These are phyloP conservation scores for Niveomyces coronatus DNA, from an alignment of 2,329 filamentous ascomycete genomes.

Conservation along the genomic window DNA sequence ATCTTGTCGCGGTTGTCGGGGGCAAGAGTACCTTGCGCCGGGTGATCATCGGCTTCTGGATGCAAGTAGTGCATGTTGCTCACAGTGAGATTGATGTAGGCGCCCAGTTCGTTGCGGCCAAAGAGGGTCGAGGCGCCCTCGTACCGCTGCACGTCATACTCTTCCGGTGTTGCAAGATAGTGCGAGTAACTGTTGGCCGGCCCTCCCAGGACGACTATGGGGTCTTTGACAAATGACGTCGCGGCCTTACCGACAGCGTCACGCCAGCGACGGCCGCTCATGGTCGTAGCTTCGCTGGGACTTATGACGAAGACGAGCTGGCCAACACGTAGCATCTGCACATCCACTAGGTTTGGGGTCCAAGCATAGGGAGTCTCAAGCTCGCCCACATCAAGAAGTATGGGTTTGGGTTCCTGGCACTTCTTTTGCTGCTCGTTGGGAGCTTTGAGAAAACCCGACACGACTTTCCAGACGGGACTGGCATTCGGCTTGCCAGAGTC, in stretches of 20 bases:
- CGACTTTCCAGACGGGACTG: slow-evolving; percentile 70
- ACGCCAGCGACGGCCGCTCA: slow-evolving; percentile 84
- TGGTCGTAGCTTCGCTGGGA: slow-evolving; percentile 82
- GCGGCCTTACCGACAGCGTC: slow-evolving; percentile 50
- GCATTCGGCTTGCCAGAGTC: slow-evolving; percentile 56
- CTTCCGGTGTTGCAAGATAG: slow-evolving; percentile 68
- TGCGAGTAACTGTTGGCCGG: slow-evolving; percentile 88
- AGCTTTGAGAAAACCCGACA: slow-evolving; percentile 60
- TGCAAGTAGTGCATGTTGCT: slow-evolving; percentile 38
- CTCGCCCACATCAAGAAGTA: slow-evolving; percentile 81
- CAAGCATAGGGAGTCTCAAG: slow-evolving; percentile 70
- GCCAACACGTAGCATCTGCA: slow-evolving; percentile 76
- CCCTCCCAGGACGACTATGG: slow-evolving; percentile 74
- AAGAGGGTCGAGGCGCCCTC: slow-evolving; percentile 88
- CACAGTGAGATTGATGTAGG: slow-evolving; percentile 78
- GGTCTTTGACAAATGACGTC: slow-evolving; percentile 38
- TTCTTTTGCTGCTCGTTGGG: slow-evolving; percentile 59
- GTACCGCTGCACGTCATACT: slow-evolving; percentile 78
- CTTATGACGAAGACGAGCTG: slow-evolving; percentile 76
- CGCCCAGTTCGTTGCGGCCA: slow-evolving; percentile 70
- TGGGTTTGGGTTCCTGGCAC: slow-evolving; percentile 75
- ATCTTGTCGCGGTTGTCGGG: slow-evolving; percentile 71
- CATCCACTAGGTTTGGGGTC: slow-evolving; percentile 85
- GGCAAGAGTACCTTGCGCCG: slow-evolving; percentile 49
- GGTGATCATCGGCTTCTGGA: slow-evolving; percentile 25